Base-by-base conservation (phyloP, 2,329 filamentous ascomycete genomes). In the Diaporthe humulicola region DNA sequence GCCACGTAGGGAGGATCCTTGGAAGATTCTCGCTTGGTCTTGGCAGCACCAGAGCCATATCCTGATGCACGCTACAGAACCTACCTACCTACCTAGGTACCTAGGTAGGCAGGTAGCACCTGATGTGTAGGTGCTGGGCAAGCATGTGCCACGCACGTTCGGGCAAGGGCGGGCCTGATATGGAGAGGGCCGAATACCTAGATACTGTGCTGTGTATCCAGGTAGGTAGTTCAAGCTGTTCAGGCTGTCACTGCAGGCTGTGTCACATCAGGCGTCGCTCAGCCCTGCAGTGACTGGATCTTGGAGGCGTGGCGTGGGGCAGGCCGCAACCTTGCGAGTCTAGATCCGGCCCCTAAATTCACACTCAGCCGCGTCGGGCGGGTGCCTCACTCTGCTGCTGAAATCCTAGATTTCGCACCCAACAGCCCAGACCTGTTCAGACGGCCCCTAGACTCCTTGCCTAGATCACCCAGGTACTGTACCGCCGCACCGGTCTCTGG, bases 341-440 rank as follows among this genome's bases (percentile, higher is more conserved):
- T 40, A 52, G 54, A 48, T 72, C 54, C 64, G 33, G 64, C 64
- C 64, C 64, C 64, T 67, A 69, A 69, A 69, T 40, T 54, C 64
- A 54, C 33, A 40, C 64, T 54, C 64, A 54, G 48, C 48, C 64
- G 48, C 64, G 60, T 48, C 40, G 40, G 19, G 42, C 60, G 60
- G 60, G 28, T 48, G 33, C 64, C n/a, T 69, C 64, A 54, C 25
- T 22, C 25, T 28, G 38, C 45, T 58, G 30, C n/a, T n/a, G 28
- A 67, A 73, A 61, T 45, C 57, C 42, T 14, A 45, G 71, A 73
- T 74, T 70, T 70, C 61, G 36, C 64, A 50, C 48, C 42, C 33
- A 70, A 28, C 48, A 69, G n/a, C 22, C 64, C 22, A 25, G 19
- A 38, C 61, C 45, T 33, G 33, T 36, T 28, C 58, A 36, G 61